Evolutionary conservation across 140 eudicot species (phyloP), one percentile per base, ranked within the genome.

Genomic region (Stevia rebaudiana): DNA sequence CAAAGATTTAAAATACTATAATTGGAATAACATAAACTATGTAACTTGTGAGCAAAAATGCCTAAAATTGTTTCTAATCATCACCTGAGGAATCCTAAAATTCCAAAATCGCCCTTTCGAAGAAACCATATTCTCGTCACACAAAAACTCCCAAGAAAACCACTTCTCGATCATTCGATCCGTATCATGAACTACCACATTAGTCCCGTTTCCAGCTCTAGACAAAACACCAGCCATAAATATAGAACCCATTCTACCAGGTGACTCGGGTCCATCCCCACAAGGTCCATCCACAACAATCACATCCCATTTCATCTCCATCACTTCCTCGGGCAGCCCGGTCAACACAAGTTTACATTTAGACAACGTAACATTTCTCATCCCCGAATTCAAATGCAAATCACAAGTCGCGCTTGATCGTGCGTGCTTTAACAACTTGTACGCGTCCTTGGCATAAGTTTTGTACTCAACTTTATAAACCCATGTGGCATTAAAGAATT

Each of bases 81-180:
- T 35, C 42, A 55, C 40, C 2, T 53, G 68, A 24, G 53, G 57
- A 40, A 87, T 57, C 54, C 70, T 62, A 68, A 91, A 91, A 65
- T 84, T 75, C 98, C 95, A 87, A 69, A 82, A 87, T 65, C 80
- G 78, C 22, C 98, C 96, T 82, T 87, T 87, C 0, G 98, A 82
- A 43, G 95, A 83, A 76, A 84, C 87, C 65, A 84, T 70, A 61
- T 91, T 87, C 54, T 82, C 78, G 4, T 84, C 89, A 42, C 98
- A 82, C 65, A 91, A 69, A 61, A 84, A 87, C 80, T 91, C 96
- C 96, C 98, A 71, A 0, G 95, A 80, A 78, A 80, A 91, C 98
- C 98, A 87, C 73, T 74, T 91, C 74, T 91, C 96, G 5, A 91
- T 84, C 85, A 79, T 80, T 25, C 91, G 65, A 73, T 91, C 80